These are phyloP conservation scores for Xerocomus amazonicus DNA, from an alignment of 1,284 basidiomycete species.

Conservation along the genomic window DNA sequence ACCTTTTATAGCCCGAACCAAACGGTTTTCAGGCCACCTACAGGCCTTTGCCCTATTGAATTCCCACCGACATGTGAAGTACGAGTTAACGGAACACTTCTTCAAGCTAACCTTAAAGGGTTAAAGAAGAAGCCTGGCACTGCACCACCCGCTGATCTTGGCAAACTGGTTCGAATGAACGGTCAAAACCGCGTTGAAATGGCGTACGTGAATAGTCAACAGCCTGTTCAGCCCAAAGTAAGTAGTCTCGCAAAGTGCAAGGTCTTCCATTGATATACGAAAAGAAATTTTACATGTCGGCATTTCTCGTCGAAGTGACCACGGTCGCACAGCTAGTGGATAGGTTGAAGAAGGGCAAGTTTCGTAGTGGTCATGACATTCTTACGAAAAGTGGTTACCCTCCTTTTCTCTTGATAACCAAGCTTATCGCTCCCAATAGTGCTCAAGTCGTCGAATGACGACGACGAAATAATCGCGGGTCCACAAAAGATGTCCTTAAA, in stretches of 20 bases:
- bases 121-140: conserved; percentile 97
- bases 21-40: conserved; percentile 49
- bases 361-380: conserved; percentile 64
- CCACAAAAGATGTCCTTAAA: conserved; percentile 86
- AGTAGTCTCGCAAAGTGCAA: conserved; percentile 9
- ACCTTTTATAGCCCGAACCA: conserved; percentile 63
- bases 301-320: conserved; percentile 78
- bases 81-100: conserved; percentile 68
- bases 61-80: conserved; percentile 92
- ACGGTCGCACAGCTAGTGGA: conserved; percentile 65
- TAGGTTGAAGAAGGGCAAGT: conserved; percentile 63
- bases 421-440: conserved; percentile 44
- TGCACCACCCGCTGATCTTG: conserved; percentile 85
- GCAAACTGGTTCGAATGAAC: conserved; percentile 51
- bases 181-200: conserved; percentile 74
- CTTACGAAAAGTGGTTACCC: conserved; percentile 54
- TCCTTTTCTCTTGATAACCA: not conserved
- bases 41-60: conserved; percentile 72
- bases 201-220: conserved; percentile 88
- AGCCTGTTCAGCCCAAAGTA: conserved; percentile 69
- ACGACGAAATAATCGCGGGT: conserved; percentile 87
- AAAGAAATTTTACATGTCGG: conserved; percentile 88
- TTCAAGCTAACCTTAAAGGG: conserved; percentile 83
- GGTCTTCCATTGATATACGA: conserved; percentile 35
- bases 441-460: conserved; percentile 55